Evolutionary conservation across 2,329 filamentous ascomycete species (phyloP), one percentile per base, ranked within the genome.

Genomic region (Graphilbum ipis-grandicollis): DNA sequence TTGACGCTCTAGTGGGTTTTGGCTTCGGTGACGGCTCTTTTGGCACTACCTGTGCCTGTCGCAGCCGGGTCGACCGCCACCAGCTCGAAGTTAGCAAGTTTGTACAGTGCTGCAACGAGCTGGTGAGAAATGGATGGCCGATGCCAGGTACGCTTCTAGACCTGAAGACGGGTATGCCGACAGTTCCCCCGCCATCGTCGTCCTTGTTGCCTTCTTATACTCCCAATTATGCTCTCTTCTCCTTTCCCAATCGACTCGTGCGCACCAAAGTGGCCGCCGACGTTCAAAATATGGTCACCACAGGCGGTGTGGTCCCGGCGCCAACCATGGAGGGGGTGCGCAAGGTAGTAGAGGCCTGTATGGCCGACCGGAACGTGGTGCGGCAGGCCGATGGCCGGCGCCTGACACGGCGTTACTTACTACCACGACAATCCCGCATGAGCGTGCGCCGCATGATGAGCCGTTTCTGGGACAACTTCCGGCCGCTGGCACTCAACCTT

Each of bases 141-240:
- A 71, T 86, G 60, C 73, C 76, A 0, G 79, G 80, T 1, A 84
- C 79, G 0, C 51, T 83, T 5, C 59, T 83, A 8, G 59, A 70
- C 9, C 50, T 63, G 1, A 51, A 55, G 1, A 60, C 48, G 0
- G 79, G 79, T 0, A 52, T 58, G 14, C 68, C 73, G 0, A n/a
- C n/a, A n/a, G n/a, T n/a, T n/a, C n/a, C n/a, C n/a, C n/a, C n/a
- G n/a, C n/a, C n/a, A n/a, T n/a, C n/a, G n/a, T n/a, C n/a, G n/a
- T n/a, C n/a, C n/a, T n/a, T n/a, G n/a, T n/a, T n/a, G n/a, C n/a
- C n/a, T n/a, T n/a, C n/a, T n/a, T n/a, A n/a, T n/a, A n/a, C n/a
- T n/a, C n/a, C n/a, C n/a, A n/a, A n/a, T n/a, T n/a, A n/a, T n/a
- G n/a, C n/a, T n/a, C n/a, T n/a, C n/a, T n/a, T n/a, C n/a, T n/a